Conservation (phyloP, 2,329 filamentous ascomycete genomes). For the Aspergillus hortae region DNA sequence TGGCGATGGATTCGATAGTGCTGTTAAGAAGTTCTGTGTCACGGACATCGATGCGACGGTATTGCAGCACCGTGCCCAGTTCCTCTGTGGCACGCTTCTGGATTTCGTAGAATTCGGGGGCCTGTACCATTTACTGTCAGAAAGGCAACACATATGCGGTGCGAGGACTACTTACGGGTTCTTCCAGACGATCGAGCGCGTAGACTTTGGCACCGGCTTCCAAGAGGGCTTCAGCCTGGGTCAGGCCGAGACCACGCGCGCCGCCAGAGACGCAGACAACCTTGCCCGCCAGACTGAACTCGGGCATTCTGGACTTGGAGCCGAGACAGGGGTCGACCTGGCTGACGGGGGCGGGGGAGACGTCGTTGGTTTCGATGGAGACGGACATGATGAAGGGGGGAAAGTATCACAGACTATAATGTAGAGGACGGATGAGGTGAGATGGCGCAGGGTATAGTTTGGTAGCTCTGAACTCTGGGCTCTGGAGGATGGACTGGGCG, state of each 20-base stretch:
- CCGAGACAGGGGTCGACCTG: conserved; percentile 29
- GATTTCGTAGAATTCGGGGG: conserved; percentile 61
- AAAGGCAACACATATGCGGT: background rate
- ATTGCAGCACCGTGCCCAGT: conserved; percentile 66
- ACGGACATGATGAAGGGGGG: conserved; percentile 27
- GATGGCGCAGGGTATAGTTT: background rate
- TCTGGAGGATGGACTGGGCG: background rate
- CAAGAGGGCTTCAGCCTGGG: conserved; percentile 68
- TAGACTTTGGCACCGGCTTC: conserved; percentile 67
- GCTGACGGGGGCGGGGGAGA: conserved; percentile 23
- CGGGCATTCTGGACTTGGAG: conserved; percentile 52
- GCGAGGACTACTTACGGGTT: conserved; percentile 27
- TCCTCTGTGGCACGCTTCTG: conserved; percentile 61
- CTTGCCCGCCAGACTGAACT: conserved; percentile 71
- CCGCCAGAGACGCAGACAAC: conserved; percentile 69
- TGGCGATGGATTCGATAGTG: conserved; percentile 65
- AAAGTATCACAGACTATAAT: background rate
- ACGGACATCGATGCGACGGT: conserved; percentile 76
- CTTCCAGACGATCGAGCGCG: conserved; percentile 41
- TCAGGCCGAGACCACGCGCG: conserved; percentile 68
- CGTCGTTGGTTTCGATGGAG: conserved; percentile 28
- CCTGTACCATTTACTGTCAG: conserved; percentile 23
- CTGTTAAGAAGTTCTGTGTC: conserved; percentile 65
- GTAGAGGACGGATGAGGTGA: background rate
- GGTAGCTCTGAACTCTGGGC: background rate